A percentile compares a stretch with the other conserved stretches of the same genome.
phyloP scores from a whole-genome alignment of 2,329 filamentous ascomycete genomes.

The Malbranchea cinnamomea region DNA sequence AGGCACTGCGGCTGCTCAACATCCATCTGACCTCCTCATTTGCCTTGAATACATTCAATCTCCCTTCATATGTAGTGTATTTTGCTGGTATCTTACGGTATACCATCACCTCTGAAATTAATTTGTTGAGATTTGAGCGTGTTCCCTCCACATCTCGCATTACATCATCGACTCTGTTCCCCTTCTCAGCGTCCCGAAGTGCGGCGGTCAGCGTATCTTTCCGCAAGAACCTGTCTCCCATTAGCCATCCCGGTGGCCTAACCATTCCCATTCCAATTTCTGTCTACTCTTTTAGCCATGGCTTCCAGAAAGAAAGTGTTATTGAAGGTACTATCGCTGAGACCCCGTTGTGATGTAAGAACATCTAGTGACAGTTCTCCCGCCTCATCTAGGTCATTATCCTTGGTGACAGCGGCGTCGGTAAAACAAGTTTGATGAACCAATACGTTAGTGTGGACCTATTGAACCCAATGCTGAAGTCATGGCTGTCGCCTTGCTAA shows the following conservation, averaged over 20 bases:
- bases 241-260: neutral
- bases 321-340: conserved; percentile 54
- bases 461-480: neutral
- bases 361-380: no score
- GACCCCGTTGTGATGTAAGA: no score
- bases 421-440: conserved; percentile 99
- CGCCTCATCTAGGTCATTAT: conserved; percentile 66
- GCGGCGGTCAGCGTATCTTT: neutral
- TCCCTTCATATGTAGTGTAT: no score
- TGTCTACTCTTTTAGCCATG: conserved; percentile 33
- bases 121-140: no score
- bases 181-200: neutral
- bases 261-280: no score
- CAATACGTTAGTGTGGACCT: conserved; percentile 74
- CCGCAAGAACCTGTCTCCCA: neutral
- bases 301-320: conserved; percentile 79
- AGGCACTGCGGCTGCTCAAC: no score
- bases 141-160: neutral
- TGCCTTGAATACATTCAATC: no score
- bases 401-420: conserved; percentile 94
- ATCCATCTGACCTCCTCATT: no score
- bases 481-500: conserved; percentile 8
- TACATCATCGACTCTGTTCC: neutral
- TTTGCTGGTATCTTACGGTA: no score
- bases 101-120: no score